phyloP scores from a whole-genome alignment of 768 basidiomycete genomes.

The Inosperma sp. region DNA sequence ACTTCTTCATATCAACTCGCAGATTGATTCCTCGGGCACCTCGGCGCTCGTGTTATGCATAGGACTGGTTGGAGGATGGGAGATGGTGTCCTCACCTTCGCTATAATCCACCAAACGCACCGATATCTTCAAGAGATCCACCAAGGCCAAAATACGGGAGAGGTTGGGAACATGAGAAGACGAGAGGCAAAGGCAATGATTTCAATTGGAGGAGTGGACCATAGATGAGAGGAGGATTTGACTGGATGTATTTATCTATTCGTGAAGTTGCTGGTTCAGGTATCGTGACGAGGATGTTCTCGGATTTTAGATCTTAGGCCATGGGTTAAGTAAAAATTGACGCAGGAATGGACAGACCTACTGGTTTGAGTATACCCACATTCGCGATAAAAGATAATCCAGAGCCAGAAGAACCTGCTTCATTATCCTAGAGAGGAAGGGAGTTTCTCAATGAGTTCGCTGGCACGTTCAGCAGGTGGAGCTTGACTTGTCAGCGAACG shows the following conservation, averaged over 20 bases:
- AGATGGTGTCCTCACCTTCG: background rate
- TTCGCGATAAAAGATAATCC: slow-evolving; percentile 17
- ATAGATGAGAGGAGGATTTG: background rate
- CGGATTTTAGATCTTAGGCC: slow-evolving; percentile 2
- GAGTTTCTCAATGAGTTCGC: slow-evolving; percentile 83
- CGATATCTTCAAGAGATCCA: background rate
- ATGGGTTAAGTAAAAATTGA: background rate
- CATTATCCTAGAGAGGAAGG: slow-evolving; percentile 62
- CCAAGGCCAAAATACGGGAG: background rate
- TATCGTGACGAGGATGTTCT: slow-evolving; percentile 3
- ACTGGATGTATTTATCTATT: background rate
- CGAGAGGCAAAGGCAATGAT: background rate
- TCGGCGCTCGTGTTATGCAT: background rate
- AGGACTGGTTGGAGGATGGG: background rate
- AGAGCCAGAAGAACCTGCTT: slow-evolving; percentile 18
- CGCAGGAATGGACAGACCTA: background rate
- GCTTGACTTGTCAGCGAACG: slow-evolving; percentile 66
- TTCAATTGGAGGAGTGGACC: background rate
- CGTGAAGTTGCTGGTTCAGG: slow-evolving; percentile 4
- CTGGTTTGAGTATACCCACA: slow-evolving; percentile 12
- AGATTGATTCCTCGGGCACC: slow-evolving; percentile 1
- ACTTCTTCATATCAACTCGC: slow-evolving; percentile 16
- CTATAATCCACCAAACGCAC: background rate
- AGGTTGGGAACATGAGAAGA: background rate
- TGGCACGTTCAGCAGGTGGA: slow-evolving; percentile 82